Conservation (phyloP, 768 basidiomycete species). For the Lentinula sp. region DNA sequence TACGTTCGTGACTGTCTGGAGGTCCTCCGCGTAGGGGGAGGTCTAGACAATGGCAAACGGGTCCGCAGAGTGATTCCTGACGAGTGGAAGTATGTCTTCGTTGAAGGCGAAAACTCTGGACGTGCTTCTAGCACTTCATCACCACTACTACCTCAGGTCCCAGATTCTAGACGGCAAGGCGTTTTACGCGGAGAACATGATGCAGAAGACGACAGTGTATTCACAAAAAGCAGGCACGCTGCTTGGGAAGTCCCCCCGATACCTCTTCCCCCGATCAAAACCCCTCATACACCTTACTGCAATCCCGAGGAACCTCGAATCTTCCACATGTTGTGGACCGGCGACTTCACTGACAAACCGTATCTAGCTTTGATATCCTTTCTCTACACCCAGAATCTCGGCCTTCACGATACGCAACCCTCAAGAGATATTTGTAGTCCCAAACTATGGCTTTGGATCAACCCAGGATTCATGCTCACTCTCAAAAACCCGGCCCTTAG, state of each 20-base stretch:
- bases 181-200: conserved; percentile 4
- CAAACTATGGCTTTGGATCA: conserved; percentile 75
- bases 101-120: conserved; percentile 37
- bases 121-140: background rate
- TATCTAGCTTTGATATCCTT: conserved; percentile 68
- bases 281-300: conserved; percentile 61
- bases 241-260: conserved; percentile 55
- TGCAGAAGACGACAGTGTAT: background rate
- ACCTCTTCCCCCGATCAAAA: conserved; percentile 38
- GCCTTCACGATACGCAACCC: conserved; percentile 21
- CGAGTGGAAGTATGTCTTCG: conserved; percentile 85
- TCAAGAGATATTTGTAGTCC: conserved; percentile 47
- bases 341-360: conserved; percentile 72
- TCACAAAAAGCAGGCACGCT: conserved; percentile 46
- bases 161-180: background rate
- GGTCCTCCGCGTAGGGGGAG: conserved; percentile 84
- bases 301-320: conserved; percentile 80
- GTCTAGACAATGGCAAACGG: conserved; percentile 76
- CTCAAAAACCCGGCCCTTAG: conserved; percentile 39
- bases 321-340: conserved; percentile 96
- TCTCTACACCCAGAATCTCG: conserved; percentile 67
- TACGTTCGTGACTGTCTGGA: conserved; percentile 97
- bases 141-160: background rate
- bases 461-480: conserved; percentile 50
- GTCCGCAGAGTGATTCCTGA: conserved; percentile 71